Evolutionary conservation across 495 filamentous ascomycete genomes (phyloP).

Genomic region (Hypoxylon lienhwacheense): DNA sequence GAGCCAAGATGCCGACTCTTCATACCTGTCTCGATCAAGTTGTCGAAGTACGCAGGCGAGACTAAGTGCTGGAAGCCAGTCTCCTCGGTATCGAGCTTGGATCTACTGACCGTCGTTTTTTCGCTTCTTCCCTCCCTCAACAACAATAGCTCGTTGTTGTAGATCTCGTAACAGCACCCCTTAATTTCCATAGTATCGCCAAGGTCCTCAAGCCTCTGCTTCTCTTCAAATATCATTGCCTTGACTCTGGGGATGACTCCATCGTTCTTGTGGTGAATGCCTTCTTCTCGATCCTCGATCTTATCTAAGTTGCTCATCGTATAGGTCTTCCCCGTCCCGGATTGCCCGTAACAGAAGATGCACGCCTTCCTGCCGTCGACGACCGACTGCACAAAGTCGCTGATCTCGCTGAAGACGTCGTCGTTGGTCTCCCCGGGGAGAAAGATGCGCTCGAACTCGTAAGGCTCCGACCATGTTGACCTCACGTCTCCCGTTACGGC

Average conservation of each 20-base stretch:
- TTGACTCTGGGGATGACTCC: conserved; percentile 94
- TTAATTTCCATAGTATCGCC: conserved; percentile 87
- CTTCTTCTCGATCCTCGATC: conserved; percentile 2
- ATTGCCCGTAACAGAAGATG: conserved; percentile 97
- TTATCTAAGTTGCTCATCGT: conserved; percentile 84
- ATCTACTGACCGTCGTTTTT: conserved; percentile 42
- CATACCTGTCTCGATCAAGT: conserved; percentile 20
- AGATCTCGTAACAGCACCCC: conserved; percentile 93
- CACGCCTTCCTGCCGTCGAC: conserved; percentile 96
- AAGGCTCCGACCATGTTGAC: conserved; percentile 50
- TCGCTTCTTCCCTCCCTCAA: conserved; percentile 75
- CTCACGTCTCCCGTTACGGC: conserved; percentile 60
- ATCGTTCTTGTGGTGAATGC: conserved; percentile 84
- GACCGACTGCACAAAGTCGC: conserved; percentile 87
- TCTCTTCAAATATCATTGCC: conserved; percentile 85
- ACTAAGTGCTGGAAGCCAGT: neutral
- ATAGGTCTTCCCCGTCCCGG: conserved; percentile 92
- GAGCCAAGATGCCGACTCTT: conserved; percentile 55
- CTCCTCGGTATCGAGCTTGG: neutral
- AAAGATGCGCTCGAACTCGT: conserved; percentile 91
- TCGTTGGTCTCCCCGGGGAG: conserved; percentile 70
- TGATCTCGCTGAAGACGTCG: conserved; percentile 90
- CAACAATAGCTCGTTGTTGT: conserved; percentile 91
- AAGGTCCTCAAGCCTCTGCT: conserved; percentile 75
- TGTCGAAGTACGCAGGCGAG: conserved; percentile 15